phyloP scores from a whole-genome alignment of 169 alveolate genomes.

The Eimeria sp. region DNA sequence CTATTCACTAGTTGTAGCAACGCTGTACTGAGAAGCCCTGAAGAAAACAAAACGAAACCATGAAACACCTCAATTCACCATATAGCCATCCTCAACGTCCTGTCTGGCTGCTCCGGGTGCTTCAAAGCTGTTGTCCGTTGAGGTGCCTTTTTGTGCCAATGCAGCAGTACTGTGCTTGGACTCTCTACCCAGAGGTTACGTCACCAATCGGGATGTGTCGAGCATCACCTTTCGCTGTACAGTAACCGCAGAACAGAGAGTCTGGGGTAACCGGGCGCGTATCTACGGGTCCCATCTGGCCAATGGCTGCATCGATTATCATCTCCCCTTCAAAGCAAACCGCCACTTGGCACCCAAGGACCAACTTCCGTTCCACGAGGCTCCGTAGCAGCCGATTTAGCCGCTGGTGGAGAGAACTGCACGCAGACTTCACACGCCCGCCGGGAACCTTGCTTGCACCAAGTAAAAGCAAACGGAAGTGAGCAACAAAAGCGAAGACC shows the following conservation, averaged over 20 bases:
- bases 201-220: background rate
- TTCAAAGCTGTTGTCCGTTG: background rate
- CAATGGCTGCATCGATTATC: constrained; percentile 83
- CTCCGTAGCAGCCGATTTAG: constrained; percentile 71
- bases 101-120: background rate
- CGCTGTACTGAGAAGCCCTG: constrained; percentile 86
- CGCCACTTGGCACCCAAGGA: constrained; percentile 87
- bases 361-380: constrained; percentile 62
- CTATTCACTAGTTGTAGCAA: constrained; percentile 86
- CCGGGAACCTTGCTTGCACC: background rate
- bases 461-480: background rate
- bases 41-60: background rate
- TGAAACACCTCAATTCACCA: background rate
- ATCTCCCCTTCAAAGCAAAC: constrained; percentile 84
- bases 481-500: background rate
- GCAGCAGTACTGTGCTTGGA: background rate
- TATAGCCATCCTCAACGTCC: background rate
- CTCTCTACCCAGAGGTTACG: background rate
- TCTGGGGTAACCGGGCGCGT: constrained; percentile 83
- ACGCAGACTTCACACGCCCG: background rate
- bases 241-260: constrained; percentile 82
- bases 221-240: constrained; percentile 67
- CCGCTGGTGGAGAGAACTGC: constrained; percentile 81
- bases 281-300: constrained; percentile 87
- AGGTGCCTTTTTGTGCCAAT: background rate